Conservation (phyloP, 2,329 filamentous ascomycete genomes). For the Aspergillus terreus region DNA sequence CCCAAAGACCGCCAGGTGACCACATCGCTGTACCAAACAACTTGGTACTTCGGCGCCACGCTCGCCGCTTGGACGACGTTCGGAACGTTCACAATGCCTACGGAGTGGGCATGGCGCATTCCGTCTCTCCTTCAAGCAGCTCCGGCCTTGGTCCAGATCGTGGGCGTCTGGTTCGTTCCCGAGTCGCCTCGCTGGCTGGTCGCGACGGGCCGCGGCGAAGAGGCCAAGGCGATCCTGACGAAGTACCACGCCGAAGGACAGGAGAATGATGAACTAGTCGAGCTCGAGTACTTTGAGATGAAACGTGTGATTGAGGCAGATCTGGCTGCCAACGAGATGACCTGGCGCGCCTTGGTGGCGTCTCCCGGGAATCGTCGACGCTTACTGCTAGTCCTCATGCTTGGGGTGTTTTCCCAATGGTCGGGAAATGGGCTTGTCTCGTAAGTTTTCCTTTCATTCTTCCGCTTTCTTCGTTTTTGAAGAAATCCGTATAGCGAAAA, state of each 20-base stretch:
- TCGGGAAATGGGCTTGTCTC: constrained; percentile 6
- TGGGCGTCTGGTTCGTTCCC: constrained; percentile 60
- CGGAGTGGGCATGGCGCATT: constrained; percentile 57
- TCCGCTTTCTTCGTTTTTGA: no score
- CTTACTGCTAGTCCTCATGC: constrained; percentile 8
- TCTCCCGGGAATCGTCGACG: constrained; percentile 1
- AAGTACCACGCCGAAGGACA: constrained; percentile 1
- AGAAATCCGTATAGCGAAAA: no score
- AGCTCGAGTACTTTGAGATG: constrained; percentile 1
- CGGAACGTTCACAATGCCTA: constrained; percentile 44
- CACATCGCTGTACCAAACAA: no score
- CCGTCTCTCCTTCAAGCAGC: constrained; percentile 65
- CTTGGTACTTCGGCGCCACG: constrained; percentile 51
- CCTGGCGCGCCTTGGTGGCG: constrained; percentile 1
- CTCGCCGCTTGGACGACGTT: constrained; percentile 50
- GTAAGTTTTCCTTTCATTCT: no score
- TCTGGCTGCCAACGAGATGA: not conserved
- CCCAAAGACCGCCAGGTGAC: no score
- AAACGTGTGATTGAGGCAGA: not conserved
- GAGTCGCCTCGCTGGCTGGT: constrained; percentile 57
- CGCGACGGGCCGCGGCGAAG: not conserved
- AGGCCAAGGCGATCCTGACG: not conserved
- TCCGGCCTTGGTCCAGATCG: constrained; percentile 55
- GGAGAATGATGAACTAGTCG: not conserved
- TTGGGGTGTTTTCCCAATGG: constrained; percentile 8